Base-by-base conservation (phyloP, 2,329 filamentous ascomycete species). In the Nemania sp. region DNA sequence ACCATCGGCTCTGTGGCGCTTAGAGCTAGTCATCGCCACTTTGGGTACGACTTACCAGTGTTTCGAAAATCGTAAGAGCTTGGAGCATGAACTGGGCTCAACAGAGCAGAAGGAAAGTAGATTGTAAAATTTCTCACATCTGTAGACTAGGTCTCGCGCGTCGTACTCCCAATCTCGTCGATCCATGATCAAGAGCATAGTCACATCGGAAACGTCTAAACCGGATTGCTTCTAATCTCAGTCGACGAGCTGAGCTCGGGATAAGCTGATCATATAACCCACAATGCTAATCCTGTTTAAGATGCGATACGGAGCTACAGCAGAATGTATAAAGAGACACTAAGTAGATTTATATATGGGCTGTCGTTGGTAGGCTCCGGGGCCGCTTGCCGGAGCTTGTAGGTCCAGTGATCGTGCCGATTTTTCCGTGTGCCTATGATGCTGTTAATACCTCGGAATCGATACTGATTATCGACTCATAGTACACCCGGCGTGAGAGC, bases 391-490 rank as follows among this genome's bases (percentile, higher is more conserved):
- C 77, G 80, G 34, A 83, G 84, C 70, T 90, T 85, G 76, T 79
- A 0, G 84, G 87, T 1, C 84, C 86, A 0, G 80, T 90, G 20
- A 85, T 84, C 0, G 81, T 90, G 35, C 83, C 89, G 0, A 87
- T 90, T 71, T 84, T 90, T 66, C 79, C 90, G 0, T 89, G 89
- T 29, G 78, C 88, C 0, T 89, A 88, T 57, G 89, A 91, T 71
- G 79, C 86, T 0, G 85, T 87, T 0, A 86, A 90, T 1, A 89
- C 86, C 0, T 88, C 88, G 0, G 87, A 87, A 0, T 90, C 90
- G 66, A 83, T 86, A 0, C 78, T 91, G 1, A 81, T 91, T 66
- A 90, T 87, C 1, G 84, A 80, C 3, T 67, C n/a, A n/a, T n/a
- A n/a, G n/a, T n/a, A n/a, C n/a, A 90, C 89, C 1, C 87, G 87